Evolutionary conservation across 208 protist species (phyloP), one percentile per base, ranked within the genome.

Genomic region (Trypanosoma melophagium): DNA sequence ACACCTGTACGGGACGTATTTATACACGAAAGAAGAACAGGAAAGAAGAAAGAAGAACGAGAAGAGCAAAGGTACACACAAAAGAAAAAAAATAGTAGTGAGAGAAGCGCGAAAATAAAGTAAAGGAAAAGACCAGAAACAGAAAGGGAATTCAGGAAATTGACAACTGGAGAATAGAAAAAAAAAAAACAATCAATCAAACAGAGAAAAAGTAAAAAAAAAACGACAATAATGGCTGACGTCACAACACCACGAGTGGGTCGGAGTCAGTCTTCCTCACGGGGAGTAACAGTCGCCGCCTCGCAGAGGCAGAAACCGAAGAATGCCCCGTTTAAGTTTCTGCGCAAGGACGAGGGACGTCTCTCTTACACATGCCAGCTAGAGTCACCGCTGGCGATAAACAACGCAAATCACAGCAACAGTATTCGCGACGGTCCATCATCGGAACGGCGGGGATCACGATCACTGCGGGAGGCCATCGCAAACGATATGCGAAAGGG

Each of bases 401-500:
- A 13, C n/a, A 24, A 66, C 58, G 17, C 38, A 49, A 66, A 24
- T 41, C 44, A 58, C 16, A 54, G 19, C 19, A 56, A 59, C 24
- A 55, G 25, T 41, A 69, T 13, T 16, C 58, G 55, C 49, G 72
- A 74, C 50, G 50, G 68, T 17, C 47, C 49, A 22, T 31, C 71
- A 28, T 72, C 69, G 47, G 82, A 84, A 62, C 87, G 84, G 3
- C 71, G 84, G 2, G 86, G 83, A 60, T 94, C 90, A 2, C 74
- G 81, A 49, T 73, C 86, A 13, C 79, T 96, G 50, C 86, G 90
- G 22, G 86, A 89, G 61, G 84, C 86, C 0, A 96, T 96, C 56
- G 90, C 90, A 0, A 77, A 78, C 22, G 87, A 96, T 69, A 96
- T 96, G 90, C 84, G 83, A 62, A 84, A 84, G 50, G 83, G 78